A percentile compares a stretch with the other conserved stretches of the same genome.
phyloP scores from a whole-genome alignment of 495 filamentous ascomycete genomes.

The Xylaria grammica region DNA sequence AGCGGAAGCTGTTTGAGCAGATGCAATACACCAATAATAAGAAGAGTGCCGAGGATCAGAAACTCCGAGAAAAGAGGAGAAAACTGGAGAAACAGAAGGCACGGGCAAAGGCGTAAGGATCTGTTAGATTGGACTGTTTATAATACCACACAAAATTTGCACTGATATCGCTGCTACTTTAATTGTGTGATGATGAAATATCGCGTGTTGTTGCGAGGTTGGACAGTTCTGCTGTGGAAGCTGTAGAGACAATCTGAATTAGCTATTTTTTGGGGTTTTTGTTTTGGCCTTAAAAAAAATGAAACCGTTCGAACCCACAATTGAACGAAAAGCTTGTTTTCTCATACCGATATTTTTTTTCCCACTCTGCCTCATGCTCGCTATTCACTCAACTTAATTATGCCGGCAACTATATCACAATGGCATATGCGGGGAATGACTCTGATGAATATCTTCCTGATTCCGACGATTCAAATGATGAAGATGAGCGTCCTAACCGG shows the following conservation, averaged over 20 bases:
- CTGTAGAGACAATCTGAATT: too few relatives aligned
- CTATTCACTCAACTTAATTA: not conserved
- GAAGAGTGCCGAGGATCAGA: constrained; percentile 75
- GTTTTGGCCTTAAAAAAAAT: too few relatives aligned
- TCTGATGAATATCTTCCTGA: constrained; percentile 29
- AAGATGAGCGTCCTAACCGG: constrained; percentile 51
- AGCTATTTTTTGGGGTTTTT: too few relatives aligned
- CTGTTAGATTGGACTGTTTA: constrained; percentile 31
- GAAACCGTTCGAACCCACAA: constrained; percentile 9
- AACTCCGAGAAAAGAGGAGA: constrained; percentile 82
- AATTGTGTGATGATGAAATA: constrained; percentile 15
- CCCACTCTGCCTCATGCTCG: not conserved
- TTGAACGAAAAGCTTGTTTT: not conserved
- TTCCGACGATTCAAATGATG: constrained; percentile 36
- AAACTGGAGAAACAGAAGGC: constrained; percentile 75
- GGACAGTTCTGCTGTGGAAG: not conserved
- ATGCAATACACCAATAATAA: constrained; percentile 89
- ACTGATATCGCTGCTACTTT: not conserved
- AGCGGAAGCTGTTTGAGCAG: constrained; percentile 87
- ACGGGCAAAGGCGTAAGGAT: constrained; percentile 37
- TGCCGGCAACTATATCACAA: constrained; percentile 1
- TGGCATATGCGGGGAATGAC: constrained; percentile 29
- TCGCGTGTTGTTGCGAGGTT: not conserved
- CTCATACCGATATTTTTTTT: not conserved
- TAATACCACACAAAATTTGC: constrained; percentile 32